These are phyloP conservation scores for Miscanthus lutarioriparius DNA, from an alignment of 176 grass and related monocot species.

Conservation along the genomic window DNA sequence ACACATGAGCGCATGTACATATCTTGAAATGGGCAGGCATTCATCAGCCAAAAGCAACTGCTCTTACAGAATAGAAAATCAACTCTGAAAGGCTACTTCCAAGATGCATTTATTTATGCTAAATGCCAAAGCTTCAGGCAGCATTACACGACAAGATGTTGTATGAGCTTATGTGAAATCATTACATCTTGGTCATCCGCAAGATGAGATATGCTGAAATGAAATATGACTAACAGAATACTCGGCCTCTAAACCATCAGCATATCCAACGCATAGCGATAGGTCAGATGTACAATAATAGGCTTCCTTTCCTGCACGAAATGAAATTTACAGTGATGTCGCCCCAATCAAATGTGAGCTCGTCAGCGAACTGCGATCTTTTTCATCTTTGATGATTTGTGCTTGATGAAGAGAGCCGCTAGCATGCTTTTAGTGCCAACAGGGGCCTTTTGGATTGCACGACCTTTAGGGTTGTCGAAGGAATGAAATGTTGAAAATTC, in stretches of 20 bases:
- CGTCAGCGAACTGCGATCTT: conserved; percentile 53
- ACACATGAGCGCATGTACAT: neutral
- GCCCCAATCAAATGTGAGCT: neutral
- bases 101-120: conserved; percentile 22
- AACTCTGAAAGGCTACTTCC: neutral
- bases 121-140: conserved; percentile 11
- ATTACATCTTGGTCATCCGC: conserved; percentile 35
- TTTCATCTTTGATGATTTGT: conserved; percentile 67
- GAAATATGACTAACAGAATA: neutral
- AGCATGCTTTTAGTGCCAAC: conserved; percentile 70
- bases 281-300: conserved; percentile 7
- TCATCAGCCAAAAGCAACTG: neutral
- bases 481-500: conserved; percentile 52
- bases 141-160: neutral
- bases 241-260: conserved; percentile 3
- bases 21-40: neutral
- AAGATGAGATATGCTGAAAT: conserved; percentile 19
- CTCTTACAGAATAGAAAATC: neutral
- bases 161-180: conserved; percentile 1
- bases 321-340: conserved; percentile 29
- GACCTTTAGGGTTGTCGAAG: conserved; percentile 56
- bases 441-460: conserved; percentile 64
- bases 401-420: conserved; percentile 71
- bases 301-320: neutral
- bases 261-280: neutral